Conservation (phyloP, 1,139 yeast genomes). For the Magnusiomyces sp. region DNA sequence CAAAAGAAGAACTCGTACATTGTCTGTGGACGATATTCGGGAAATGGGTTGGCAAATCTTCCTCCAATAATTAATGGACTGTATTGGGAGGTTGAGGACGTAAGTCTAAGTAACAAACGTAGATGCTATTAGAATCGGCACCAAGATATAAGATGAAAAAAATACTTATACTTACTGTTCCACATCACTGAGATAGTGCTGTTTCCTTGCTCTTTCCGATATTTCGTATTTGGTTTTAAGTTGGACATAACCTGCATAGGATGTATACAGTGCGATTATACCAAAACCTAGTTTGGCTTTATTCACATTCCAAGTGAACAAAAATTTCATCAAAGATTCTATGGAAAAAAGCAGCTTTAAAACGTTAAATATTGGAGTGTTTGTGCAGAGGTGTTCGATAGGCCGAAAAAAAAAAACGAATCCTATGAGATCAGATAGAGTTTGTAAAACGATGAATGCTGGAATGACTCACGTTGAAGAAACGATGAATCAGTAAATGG, state of each 20-base stretch:
- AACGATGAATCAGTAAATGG: no score
- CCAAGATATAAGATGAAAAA: neutral
- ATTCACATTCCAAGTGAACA: constrained; percentile 15
- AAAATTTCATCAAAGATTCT: constrained; percentile 9
- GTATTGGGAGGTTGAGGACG: constrained; percentile 29
- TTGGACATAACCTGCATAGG: constrained; percentile 59
- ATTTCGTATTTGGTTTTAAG: constrained; percentile 50
- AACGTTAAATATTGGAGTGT: neutral
- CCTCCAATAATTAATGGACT: constrained; percentile 57
- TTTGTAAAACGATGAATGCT: no score
- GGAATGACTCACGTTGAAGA: no score
- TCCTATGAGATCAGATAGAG: no score
- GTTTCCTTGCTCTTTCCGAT: constrained; percentile 37
- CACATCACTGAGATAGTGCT: constrained; percentile 14
- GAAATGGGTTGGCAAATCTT: constrained; percentile 81
- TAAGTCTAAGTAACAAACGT: constrained; percentile 20
- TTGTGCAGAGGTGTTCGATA: neutral
- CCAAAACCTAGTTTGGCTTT: constrained; percentile 42
- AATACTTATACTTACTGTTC: constrained; percentile 10
- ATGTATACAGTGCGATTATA: constrained; percentile 52
- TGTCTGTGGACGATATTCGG: constrained; percentile 86
- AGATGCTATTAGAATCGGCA: constrained; percentile 7
- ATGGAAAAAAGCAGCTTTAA: neutral
- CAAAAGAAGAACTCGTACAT: constrained; percentile 74
- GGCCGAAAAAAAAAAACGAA: no score